Conservation (phyloP, 805 yeast species). For the Kodamaea kakaduensis region DNA sequence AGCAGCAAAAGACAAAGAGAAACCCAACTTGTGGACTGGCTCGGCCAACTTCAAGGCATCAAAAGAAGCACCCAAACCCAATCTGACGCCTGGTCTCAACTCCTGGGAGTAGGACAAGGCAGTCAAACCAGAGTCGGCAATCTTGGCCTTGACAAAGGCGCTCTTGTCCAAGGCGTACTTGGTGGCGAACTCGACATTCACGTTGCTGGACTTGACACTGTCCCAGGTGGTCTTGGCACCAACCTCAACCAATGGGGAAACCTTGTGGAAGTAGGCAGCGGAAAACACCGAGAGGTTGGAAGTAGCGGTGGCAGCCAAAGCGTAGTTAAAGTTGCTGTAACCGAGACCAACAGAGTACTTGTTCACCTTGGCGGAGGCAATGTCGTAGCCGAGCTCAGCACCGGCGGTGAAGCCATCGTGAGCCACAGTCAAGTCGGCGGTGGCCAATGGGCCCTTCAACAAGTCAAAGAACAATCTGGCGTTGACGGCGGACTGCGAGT, state of each 20-base stretch:
- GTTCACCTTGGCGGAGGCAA: slow-evolving; percentile 86
- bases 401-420: slow-evolving; percentile 97
- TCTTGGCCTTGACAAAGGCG: slow-evolving; percentile 93
- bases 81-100: slow-evolving; percentile 91
- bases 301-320: slow-evolving; percentile 79
- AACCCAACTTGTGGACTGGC: slow-evolving; percentile 97
- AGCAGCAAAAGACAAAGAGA: slow-evolving; percentile 90
- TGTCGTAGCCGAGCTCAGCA: slow-evolving; percentile 95
- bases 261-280: slow-evolving; percentile 96
- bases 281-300: slow-evolving; percentile 84
- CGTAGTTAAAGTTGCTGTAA: slow-evolving; percentile 83
- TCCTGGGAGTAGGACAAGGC: slow-evolving; percentile 92
- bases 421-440: slow-evolving; percentile 92
- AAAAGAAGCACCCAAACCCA: slow-evolving; percentile 95
- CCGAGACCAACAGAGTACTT: slow-evolving; percentile 93
- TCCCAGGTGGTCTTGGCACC: slow-evolving; percentile 98
- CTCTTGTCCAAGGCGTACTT: slow-evolving; percentile 86
- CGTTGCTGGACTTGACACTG: slow-evolving; percentile 75
- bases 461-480: slow-evolving; percentile 94
- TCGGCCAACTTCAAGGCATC: slow-evolving; percentile 93
- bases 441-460: slow-evolving; percentile 91
- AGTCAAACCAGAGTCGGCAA: slow-evolving; percentile 93
- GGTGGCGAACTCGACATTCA: slow-evolving; percentile 92
- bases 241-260: slow-evolving; percentile 85
- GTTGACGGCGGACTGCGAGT: slow-evolving; percentile 87